phyloP scores from a whole-genome alignment of 179 eudicot species.

The Sideroxylon spinosum region DNA sequence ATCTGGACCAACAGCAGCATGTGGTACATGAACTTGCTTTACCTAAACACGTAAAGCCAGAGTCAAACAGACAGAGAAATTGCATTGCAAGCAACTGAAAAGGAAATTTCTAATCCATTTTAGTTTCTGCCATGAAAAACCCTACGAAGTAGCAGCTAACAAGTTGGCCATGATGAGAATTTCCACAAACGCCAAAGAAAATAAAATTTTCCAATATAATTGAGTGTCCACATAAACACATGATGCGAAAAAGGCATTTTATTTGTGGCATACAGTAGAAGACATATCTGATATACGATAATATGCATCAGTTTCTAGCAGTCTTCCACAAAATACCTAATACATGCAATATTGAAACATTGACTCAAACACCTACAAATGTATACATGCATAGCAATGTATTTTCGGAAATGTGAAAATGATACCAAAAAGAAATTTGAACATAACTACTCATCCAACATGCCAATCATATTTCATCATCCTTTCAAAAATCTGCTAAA shows the following conservation, averaged over 20 bases:
- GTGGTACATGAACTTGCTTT: slow-evolving; percentile 47
- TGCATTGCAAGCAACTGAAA: background rate
- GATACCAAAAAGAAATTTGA: background rate
- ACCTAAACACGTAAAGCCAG: slow-evolving; percentile 29
- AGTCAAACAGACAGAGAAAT: background rate
- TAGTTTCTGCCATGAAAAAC: background rate
- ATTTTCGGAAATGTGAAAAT: background rate
- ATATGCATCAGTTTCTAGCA: background rate
- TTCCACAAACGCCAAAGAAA: background rate
- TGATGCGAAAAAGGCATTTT: background rate
- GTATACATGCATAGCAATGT: background rate
- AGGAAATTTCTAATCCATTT: background rate
- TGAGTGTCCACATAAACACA: background rate
- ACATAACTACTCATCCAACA: background rate
- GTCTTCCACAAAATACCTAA: background rate
- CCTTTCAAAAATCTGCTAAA: background rate
- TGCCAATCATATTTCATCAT: background rate
- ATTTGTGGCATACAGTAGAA: background rate
- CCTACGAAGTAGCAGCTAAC: background rate
- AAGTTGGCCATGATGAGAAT: slow-evolving; percentile 1
- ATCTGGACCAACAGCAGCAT: slow-evolving; percentile 89
- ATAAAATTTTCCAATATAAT: background rate
- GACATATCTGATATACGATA: background rate
- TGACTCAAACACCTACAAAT: no score
- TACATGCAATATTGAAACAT: background rate